Evolutionary conservation across 2,329 filamentous ascomycete species (phyloP).

Genomic region (Blumeriella jaapii): DNA sequence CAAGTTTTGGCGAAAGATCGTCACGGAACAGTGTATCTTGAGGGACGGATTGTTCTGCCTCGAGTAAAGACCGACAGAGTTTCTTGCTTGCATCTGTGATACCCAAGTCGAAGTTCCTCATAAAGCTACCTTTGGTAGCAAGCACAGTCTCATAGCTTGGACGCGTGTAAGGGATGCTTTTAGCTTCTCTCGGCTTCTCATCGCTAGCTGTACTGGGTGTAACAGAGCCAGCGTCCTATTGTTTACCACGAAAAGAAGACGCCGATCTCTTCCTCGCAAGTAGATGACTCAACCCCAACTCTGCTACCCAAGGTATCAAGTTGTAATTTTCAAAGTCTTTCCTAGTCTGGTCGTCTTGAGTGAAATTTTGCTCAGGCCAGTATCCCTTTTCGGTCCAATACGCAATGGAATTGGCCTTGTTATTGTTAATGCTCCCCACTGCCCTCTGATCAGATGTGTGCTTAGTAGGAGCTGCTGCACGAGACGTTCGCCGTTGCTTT

Average conservation of each 20-base stretch:
- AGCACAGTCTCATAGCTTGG: constrained; percentile 30
- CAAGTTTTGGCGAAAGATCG: constrained; percentile 29
- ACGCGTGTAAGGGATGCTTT: constrained; percentile 29
- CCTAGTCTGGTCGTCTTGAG: too few species aligned
- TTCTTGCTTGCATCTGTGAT: constrained; percentile 27
- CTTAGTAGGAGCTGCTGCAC: constrained; percentile 8
- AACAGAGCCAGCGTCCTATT: constrained; percentile 20
- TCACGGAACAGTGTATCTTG: constrained; percentile 29
- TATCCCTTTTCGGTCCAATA: constrained; percentile 19
- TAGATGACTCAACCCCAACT: constrained; percentile 15
- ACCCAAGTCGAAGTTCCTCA: constrained; percentile 27
- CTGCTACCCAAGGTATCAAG: too few species aligned
- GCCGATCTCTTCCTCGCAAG: constrained; percentile 27
- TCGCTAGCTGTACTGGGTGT: constrained; percentile 32
- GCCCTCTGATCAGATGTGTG: constrained; percentile 11
- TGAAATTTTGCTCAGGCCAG: constrained; percentile 25
- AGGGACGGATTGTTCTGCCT: constrained; percentile 26
- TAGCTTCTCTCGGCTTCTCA: constrained; percentile 30
- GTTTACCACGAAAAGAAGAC: constrained; percentile 25
- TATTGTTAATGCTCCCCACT: constrained; percentile 4
- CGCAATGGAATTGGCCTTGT: constrained; percentile 21
- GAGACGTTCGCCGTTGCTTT: constrained; percentile 15
- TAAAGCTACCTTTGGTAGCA: constrained; percentile 31
- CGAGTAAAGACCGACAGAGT: constrained; percentile 26
- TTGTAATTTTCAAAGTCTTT: too few species aligned